Conservation (phyloP, 345 rosid genomes). For the Populus alba region DNA sequence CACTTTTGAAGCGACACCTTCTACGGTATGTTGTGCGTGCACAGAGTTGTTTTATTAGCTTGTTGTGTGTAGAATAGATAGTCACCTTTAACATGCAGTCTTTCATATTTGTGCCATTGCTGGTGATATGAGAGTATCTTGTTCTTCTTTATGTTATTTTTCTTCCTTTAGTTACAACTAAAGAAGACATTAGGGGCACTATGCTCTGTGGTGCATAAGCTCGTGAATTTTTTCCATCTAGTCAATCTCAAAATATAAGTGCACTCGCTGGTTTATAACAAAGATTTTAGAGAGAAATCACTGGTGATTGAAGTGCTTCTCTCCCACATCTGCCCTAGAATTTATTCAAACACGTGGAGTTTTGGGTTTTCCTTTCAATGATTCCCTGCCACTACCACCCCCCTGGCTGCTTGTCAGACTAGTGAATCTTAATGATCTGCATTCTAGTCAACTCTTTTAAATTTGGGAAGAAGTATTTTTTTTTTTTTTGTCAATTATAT, state of each 20-base stretch:
- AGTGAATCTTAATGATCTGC: not conserved
- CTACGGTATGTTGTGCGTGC: slow-evolving; percentile 52
- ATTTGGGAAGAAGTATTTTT: not conserved
- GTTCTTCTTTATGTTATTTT: not conserved
- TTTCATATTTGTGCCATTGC: not conserved
- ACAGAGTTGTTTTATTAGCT: slow-evolving; percentile 18
- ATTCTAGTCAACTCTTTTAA: not conserved
- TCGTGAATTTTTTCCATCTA: not conserved
- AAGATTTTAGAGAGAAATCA: not conserved
- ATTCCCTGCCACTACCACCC: not conserved
- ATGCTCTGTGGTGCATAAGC: not conserved
- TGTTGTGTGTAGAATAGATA: slow-evolving; percentile 10
- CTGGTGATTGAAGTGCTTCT: not conserved
- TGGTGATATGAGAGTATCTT: not conserved
- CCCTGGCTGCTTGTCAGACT: not conserved
- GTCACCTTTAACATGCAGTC: not conserved
- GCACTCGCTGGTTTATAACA: not conserved
- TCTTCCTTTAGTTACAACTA: not conserved
- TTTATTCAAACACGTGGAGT: not conserved
- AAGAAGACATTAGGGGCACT: not conserved
- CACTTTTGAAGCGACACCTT: slow-evolving; percentile 83
- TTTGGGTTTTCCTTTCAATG: not conserved
- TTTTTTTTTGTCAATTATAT: not conserved
- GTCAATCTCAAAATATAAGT: not conserved
- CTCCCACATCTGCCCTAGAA: not conserved